phyloP scores from a whole-genome alignment of 345 rosid genomes.

The Dipteronia dyeriana region DNA sequence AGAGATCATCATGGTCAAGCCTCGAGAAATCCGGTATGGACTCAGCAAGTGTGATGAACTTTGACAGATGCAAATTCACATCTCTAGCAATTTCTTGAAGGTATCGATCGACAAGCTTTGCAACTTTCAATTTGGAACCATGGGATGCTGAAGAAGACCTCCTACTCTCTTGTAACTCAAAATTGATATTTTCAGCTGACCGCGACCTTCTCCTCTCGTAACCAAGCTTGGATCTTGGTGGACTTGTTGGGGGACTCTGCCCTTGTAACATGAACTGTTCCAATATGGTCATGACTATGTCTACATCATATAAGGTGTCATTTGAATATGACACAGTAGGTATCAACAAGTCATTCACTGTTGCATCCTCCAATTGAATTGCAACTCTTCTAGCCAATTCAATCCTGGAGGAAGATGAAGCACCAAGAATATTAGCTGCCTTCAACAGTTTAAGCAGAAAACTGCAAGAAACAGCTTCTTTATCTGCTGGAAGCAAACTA shows the following conservation, averaged over 20 bases:
- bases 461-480: constrained; percentile 73
- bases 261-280: constrained; percentile 90
- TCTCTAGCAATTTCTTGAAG: constrained; percentile 82
- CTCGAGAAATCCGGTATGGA: constrained; percentile 82
- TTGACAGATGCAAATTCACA: constrained; percentile 71
- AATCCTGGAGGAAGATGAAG: constrained; percentile 67
- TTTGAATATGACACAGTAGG: constrained; percentile 56
- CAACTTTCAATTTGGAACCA: constrained; percentile 89
- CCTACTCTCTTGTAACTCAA: constrained; percentile 85
- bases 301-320: constrained; percentile 67
- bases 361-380: constrained; percentile 91
- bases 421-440: constrained; percentile 73
- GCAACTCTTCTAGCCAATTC: constrained; percentile 82
- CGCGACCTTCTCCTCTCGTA: constrained; percentile 87
- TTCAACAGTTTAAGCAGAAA: constrained; percentile 88
- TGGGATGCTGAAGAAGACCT: constrained; percentile 97
- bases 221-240: constrained; percentile 68
- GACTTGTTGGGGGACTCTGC: constrained; percentile 95
- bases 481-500: constrained; percentile 84
- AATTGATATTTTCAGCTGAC: constrained; percentile 82
- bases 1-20: constrained; percentile 88
- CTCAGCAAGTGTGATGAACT: constrained; percentile 79
- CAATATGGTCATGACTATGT: constrained; percentile 67
- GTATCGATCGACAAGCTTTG: constrained; percentile 88
- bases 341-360: constrained; percentile 70